Percentiles rank a stretch among this genome's conserved stretches.
These are phyloP conservation scores for Coriaria nepalensis DNA, from an alignment of 306 rosid species.

Conservation along the genomic window DNA sequence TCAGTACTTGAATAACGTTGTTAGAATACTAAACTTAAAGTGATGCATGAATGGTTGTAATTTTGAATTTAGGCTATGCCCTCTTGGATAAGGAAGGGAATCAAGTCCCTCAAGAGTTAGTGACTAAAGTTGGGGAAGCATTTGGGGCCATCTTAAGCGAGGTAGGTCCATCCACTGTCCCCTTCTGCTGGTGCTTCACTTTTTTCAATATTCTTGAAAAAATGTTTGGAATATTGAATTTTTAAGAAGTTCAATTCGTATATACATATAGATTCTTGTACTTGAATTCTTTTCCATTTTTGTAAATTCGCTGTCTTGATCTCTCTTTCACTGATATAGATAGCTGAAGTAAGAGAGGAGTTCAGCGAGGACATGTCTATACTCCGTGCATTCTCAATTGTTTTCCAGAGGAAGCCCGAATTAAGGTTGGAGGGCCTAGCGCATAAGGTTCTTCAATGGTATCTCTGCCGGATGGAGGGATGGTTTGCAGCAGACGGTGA, in stretches of 20 bases:
- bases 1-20: background rate
- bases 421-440: conserved; percentile 84
- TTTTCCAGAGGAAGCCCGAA: conserved; percentile 79
- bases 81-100: conserved; percentile 94
- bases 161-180: conserved; percentile 24
- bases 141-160: conserved; percentile 68
- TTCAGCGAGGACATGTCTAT: conserved; percentile 68
- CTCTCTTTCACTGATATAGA: conserved; percentile 36
- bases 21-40: conserved; percentile 1
- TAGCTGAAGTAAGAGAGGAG: conserved; percentile 55
- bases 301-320: conserved; percentile 17
- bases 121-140: conserved; percentile 51
- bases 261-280: too few species aligned
- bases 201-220: too few species aligned
- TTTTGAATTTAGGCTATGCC: conserved; percentile 51
- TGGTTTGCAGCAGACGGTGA: conserved; percentile 99
- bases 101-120: conserved; percentile 86
- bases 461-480: conserved; percentile 96
- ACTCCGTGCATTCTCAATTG: conserved; percentile 55
- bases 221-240: too few species aligned
- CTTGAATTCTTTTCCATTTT: background rate
- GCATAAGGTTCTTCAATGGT: conserved; percentile 94
- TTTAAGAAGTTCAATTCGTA: too few species aligned
- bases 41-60: conserved; percentile 4
- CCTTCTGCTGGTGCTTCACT: too few species aligned